phyloP scores from a whole-genome alignment of 768 basidiomycete genomes.

The Suillus decipiens region DNA sequence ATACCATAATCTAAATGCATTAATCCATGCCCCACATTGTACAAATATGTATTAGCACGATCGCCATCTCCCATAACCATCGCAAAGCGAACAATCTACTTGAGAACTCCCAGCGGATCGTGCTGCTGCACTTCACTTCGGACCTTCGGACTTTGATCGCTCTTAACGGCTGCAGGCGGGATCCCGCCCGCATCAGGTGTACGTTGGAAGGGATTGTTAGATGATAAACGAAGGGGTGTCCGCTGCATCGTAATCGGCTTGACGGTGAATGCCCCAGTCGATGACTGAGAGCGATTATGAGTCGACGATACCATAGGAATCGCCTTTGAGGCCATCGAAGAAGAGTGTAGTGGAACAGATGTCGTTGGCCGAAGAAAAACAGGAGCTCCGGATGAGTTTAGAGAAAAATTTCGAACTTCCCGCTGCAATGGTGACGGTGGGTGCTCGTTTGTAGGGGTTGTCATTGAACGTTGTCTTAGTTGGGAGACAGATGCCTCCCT shows the following conservation, averaged over 20 bases:
- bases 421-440: constrained; percentile 14
- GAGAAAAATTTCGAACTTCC: constrained; percentile 20
- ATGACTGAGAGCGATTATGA: constrained; percentile 22
- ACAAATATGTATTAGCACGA: background rate
- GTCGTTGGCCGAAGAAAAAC: constrained; percentile 24
- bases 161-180: constrained; percentile 8
- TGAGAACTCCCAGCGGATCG: constrained; percentile 33
- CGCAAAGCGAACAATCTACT: constrained; percentile 18
- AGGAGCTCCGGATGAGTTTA: constrained; percentile 14
- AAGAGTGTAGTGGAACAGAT: constrained; percentile 12
- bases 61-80: background rate
- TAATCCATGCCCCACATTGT: background rate
- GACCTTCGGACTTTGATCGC: constrained; percentile 14
- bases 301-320: constrained; percentile 8
- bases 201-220: constrained; percentile 33
- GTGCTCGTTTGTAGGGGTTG: constrained; percentile 33
- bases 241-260: constrained; percentile 21
- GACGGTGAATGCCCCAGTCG: constrained; percentile 6
- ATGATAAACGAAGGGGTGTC: constrained; percentile 27
- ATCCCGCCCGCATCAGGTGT: constrained; percentile 15
- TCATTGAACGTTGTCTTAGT: constrained; percentile 46
- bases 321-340: constrained; percentile 15
- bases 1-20: background rate
- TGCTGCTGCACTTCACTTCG: constrained; percentile 25
- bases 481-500: constrained; percentile 22